Conservation (phyloP, 1,284 basidiomycete genomes). For the Bjerkandera adusta region DNA sequence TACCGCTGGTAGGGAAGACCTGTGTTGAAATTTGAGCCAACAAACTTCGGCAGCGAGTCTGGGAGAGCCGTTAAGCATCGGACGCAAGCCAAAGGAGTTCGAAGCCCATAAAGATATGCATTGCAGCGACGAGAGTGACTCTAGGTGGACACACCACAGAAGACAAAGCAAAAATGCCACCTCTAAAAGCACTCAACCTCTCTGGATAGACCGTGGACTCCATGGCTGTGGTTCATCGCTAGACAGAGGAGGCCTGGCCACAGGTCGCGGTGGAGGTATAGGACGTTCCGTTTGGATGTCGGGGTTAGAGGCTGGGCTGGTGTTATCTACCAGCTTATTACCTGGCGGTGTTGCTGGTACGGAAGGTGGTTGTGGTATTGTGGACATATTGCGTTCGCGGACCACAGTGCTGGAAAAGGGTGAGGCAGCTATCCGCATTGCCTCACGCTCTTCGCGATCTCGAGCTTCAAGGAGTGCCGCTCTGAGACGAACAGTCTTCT, state of each 20-base stretch:
- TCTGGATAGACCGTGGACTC: conserved; percentile 8
- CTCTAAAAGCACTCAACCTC: no score
- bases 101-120: no score
- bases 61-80: no score
- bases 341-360: neutral
- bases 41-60: no score
- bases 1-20: no score
- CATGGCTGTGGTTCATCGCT: conserved; percentile 11
- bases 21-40: no score
- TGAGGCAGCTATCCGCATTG: conserved; percentile 14
- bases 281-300: neutral
- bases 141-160: neutral
- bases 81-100: no score
- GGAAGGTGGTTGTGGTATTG: neutral
- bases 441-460: conserved; percentile 23
- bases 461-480: conserved; percentile 29
- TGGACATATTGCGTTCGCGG: neutral
- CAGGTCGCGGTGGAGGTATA: neutral
- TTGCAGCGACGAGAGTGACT: no score
- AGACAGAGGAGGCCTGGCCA: neutral
- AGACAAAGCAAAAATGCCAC: neutral
- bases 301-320: neutral
- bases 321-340: neutral
- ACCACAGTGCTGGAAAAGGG: conserved; percentile 7
- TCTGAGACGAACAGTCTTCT: conserved; percentile 22